phyloP scores from a whole-genome alignment of 345 rosid species.

The Eucalyptus camaldulensis region DNA sequence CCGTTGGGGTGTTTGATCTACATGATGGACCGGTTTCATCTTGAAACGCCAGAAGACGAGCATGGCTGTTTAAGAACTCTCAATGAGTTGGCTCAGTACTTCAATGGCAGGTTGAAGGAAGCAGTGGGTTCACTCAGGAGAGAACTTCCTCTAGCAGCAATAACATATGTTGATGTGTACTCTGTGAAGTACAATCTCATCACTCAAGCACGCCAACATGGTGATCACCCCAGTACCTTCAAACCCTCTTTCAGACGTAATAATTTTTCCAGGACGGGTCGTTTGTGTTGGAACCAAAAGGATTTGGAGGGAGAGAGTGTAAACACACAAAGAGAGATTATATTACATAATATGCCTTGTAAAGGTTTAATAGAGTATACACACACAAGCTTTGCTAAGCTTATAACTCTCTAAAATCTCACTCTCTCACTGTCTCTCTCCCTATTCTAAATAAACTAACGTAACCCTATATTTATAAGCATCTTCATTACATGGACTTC shows the following conservation, averaged over 20 bases:
- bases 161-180: conserved; percentile 66
- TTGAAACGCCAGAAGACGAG: conserved; percentile 25
- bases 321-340: too few species aligned
- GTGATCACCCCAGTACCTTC: conserved; percentile 5
- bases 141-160: conserved; percentile 37
- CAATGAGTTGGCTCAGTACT: conserved; percentile 50
- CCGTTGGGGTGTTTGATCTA: conserved; percentile 77
- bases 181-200: conserved; percentile 42
- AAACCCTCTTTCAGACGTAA: background rate
- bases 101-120: conserved; percentile 26
- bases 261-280: background rate
- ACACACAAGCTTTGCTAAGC: too few species aligned
- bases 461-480: too few species aligned
- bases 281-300: too few species aligned
- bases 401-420: too few species aligned
- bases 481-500: too few species aligned
- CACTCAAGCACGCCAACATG: conserved; percentile 33
- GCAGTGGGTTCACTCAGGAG: conserved; percentile 30
- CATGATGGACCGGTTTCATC: conserved; percentile 30
- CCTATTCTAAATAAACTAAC: too few species aligned
- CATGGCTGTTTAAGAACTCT: conserved; percentile 54
- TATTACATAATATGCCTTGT: too few species aligned
- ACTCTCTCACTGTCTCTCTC: too few species aligned
- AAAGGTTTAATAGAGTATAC: too few species aligned
- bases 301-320: too few species aligned